A percentile compares a stretch with the other conserved stretches of the same genome.
Evolutionary conservation across 179 eudicot genomes (phyloP).

Genomic region (Amaranthus tricolor): DNA sequence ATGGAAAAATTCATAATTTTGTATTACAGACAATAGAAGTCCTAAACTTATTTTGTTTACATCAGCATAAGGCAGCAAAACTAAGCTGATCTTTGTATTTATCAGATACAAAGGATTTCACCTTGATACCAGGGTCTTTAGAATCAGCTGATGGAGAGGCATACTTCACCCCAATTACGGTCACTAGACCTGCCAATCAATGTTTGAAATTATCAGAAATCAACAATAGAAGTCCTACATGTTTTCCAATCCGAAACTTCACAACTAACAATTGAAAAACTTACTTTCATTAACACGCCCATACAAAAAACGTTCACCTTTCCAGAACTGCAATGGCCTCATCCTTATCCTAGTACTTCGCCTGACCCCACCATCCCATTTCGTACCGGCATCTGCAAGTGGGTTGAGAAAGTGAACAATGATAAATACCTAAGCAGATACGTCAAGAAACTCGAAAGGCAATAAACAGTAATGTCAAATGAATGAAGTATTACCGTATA

Average conservation of each 20-base stretch:
- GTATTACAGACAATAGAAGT: not conserved
- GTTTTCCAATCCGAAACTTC: too few relatives aligned
- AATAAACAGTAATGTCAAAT: slow-evolving; percentile 9
- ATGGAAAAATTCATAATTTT: not conserved
- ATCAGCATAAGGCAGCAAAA: slow-evolving; percentile 44
- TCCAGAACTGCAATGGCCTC: slow-evolving; percentile 88
- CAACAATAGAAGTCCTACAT: not conserved
- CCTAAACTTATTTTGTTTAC: not conserved
- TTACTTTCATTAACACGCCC: slow-evolving; percentile 71
- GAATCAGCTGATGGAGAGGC: slow-evolving; percentile 50
- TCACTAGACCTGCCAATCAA: slow-evolving; percentile 50
- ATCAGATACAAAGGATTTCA: slow-evolving; percentile 58
- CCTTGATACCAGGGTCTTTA: slow-evolving; percentile 34
- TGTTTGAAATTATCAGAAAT: not conserved
- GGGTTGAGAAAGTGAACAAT: slow-evolving; percentile 10
- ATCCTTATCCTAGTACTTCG: slow-evolving; percentile 71
- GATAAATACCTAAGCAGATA: not conserved
- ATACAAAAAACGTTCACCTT: slow-evolving; percentile 69
- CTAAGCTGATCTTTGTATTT: slow-evolving; percentile 52
- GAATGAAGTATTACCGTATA: slow-evolving; percentile 49
- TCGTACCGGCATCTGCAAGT: slow-evolving; percentile 60
- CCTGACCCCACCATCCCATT: slow-evolving; percentile 60
- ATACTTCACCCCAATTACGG: slow-evolving; percentile 67
- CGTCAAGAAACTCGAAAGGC: not conserved
- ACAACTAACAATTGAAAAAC: slow-evolving; percentile 22